Evolutionary conservation across 2,329 filamentous ascomycete species (phyloP), one percentile per base, ranked within the genome.

Genomic region (Stachybotrys elegans): DNA sequence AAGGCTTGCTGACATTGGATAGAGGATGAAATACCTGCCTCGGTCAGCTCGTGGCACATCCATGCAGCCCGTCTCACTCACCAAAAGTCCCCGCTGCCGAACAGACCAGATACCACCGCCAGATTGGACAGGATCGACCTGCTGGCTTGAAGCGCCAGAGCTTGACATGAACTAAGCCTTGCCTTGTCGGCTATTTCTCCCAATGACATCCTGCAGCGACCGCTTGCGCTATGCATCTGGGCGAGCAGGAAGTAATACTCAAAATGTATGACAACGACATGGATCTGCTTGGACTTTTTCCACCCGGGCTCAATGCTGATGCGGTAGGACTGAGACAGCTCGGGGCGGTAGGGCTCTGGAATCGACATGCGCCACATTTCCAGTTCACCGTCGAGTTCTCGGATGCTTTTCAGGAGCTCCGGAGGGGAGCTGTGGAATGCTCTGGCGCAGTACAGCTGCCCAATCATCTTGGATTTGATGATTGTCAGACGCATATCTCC

Each of bases 251-350:
- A 36, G 21, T 36, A 36, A 13, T 36, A 36, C 16, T 36, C 34
- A 36, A 36, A 36, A 20, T 36, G 34, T 36, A 36, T 36, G n/a
- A 36, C 34, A 13, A 36, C 34, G 21, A 36, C 13, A 19, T 36
- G 34, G 16, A 36, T 20, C 34, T 36, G 34, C 34, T 36, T 36
- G 19, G 34, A 20, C 16, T 20, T 7, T 5, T 17, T 20, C 34
- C 34, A 36, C 5, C 21, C 14, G 5, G 34, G 6, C 6, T 17
- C 34, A 4, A 7, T 12, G 7, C 21, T 4, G 7, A 36, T 19
- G 19, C 34, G 34, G 17, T 36, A 36, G 11, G 34, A 7, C 17
- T 16, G 13, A 20, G 34, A 36, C 13, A 36, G n/a, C 14, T 36
- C 9, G 13, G 34, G 34, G 19, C 34, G 14, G 13, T 36, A 36